Evolutionary conservation across 2,329 filamentous ascomycete genomes (phyloP).

Genomic region (Cercospora sesami): DNA sequence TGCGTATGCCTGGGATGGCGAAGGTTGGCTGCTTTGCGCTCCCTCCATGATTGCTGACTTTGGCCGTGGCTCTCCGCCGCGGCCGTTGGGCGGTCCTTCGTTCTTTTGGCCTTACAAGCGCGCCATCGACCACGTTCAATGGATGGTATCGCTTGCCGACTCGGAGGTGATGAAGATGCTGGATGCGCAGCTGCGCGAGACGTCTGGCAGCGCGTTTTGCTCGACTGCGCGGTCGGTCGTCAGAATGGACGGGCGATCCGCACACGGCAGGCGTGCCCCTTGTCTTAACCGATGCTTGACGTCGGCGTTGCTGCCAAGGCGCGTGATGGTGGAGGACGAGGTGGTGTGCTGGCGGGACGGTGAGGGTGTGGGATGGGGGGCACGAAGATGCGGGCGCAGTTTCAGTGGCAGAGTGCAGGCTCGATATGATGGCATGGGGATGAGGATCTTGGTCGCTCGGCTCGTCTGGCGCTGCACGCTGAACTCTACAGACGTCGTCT

Average conservation of each 20-base stretch:
- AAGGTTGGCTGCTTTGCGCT: constrained; percentile 13
- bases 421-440: constrained; percentile 4
- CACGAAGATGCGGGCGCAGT: not conserved
- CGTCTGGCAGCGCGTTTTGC: not conserved
- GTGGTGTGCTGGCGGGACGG: constrained; percentile 7
- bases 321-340: constrained; percentile 10
- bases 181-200: not conserved
- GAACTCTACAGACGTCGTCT: not conserved
- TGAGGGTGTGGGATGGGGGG: not conserved
- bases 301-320: constrained; percentile 9
- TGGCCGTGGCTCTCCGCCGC: constrained; percentile 7
- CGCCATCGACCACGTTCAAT: constrained; percentile 18
- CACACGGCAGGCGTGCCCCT: constrained; percentile 10
- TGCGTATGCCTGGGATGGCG: constrained; percentile 18
- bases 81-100: constrained; percentile 1
- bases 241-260: constrained; percentile 4
- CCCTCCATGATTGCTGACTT: constrained; percentile 23
- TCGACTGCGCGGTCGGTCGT: not conserved
- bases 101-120: not conserved
- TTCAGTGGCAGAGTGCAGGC: not conserved
- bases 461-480: constrained; percentile 6
- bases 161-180: constrained; percentile 1
- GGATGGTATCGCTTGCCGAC: not conserved
- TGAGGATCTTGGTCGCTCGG: constrained; percentile 1
- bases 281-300: constrained; percentile 7